These are phyloP conservation scores for Penicillium canariense DNA, from an alignment of 495 filamentous ascomycete species.

Conservation along the genomic window DNA sequence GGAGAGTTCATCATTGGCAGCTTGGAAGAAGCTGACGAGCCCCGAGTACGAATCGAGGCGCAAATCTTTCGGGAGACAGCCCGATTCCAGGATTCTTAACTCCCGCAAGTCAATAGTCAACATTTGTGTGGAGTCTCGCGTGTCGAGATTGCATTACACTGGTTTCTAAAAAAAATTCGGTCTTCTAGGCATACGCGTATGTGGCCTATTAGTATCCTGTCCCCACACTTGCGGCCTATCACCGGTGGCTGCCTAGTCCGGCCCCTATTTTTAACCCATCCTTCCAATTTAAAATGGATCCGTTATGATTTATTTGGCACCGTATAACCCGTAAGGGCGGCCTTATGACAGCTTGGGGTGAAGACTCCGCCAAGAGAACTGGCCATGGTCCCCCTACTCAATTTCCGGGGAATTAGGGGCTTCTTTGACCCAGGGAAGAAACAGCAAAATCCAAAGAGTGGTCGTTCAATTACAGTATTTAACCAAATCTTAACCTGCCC, in stretches of 20 bases:
- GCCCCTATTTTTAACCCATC: background rate
- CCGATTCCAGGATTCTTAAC: background rate
- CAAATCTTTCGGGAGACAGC: background rate
- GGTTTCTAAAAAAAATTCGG: conserved; percentile 2
- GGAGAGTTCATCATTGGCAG: background rate
- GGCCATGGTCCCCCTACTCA: background rate
- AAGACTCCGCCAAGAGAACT: background rate
- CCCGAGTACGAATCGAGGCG: conserved; percentile 3
- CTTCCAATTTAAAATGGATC: background rate
- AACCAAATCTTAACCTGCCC: background rate
- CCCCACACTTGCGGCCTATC: background rate
- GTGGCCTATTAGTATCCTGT: background rate
- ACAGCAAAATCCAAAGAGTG: background rate
- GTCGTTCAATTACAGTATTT: background rate
- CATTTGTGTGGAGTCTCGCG: background rate
- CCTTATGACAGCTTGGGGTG: background rate
- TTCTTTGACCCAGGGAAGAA: background rate
- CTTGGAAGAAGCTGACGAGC: background rate
- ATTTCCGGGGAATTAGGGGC: background rate
- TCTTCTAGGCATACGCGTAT: background rate
- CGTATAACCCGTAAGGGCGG: no score
- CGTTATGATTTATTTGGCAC: conserved; percentile 1
- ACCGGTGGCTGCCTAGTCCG: background rate
- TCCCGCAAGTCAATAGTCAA: background rate
- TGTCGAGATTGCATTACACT: background rate